Base-by-base conservation (phyloP, 192 early-diverging fungal species). In the Backusella circina region DNA sequence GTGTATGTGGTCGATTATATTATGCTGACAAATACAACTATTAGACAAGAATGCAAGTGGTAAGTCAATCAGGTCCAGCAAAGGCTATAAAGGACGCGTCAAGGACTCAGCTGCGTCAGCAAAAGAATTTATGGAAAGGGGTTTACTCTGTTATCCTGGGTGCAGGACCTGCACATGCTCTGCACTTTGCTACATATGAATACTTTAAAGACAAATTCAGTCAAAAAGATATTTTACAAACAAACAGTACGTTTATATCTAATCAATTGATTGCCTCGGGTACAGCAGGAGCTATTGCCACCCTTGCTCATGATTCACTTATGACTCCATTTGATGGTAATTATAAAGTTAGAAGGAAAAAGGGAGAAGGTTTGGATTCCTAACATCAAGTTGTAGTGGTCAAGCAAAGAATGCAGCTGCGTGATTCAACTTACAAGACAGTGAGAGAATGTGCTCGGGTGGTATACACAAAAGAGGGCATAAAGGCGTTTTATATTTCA, bases 291-390 rank as follows among this genome's bases (percentile, higher is more conserved):
- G 95, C 92, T 36, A 90, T 89, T 78, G 97, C 97, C 5, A 97
- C 96, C 5, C 84, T 96, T 32, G 83, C 92, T 4, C 90, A 91
- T 82, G 97, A 99, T 72, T 94, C 93, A 23, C 79, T 99, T 69
- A 95, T 96, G 93, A 99, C 95, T 75, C 97, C 97, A 23, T 99
- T 99, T 83, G 97, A 99, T 83, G 96, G 90, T 90, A 77, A 66
- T 83, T 72, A 38, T 54, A 18, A 38, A 37, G 21, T 0, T 57
- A 39, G 16, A 28, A 31, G 21, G 4, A 38, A 18, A 64, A 41
- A 33, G 7, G 36, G 1, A 37, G 35, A 9, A n/a, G 66, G 64
- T n/a, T 61, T 47, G 36, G 38, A 64, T n/a, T 31, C 18, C 23
- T 9, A n/a, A 4, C 32, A n/a, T 36, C 18, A 16, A 5, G 5